Base-by-base conservation (phyloP, 345 rosid genomes). In the Euphorbia peplus region DNA sequence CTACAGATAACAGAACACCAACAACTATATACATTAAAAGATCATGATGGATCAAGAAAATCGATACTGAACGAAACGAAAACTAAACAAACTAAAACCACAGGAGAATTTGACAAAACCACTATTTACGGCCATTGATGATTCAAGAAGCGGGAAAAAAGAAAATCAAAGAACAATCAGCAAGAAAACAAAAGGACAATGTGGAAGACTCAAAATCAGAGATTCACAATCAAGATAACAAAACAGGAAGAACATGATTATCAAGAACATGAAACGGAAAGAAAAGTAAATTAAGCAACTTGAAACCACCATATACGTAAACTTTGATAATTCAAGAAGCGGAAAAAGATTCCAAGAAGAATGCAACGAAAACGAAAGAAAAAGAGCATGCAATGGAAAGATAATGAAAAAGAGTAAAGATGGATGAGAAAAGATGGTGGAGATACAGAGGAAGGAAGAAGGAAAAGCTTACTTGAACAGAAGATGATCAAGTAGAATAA, bases 391-490 rank as follows among this genome's bases (percentile, higher is more conserved):
- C 77, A 75, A 71, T 56, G 12, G 15, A 24, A 14, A 58, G 60
- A 25, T 16, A 37, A 51, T 19, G 0, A 44, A 11, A 44, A 8
- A 13, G 12, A 21, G 28, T 39, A 29, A 4, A 73, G 18, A 42
- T 61, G 37, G 0, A 55, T 19, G 21, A 47, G 61, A 25, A 59
- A 11, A 16, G n/a, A n/a, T n/a, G n/a, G n/a, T n/a, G n/a, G n/a
- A n/a, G n/a, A n/a, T n/a, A n/a, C n/a, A n/a, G n/a, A n/a, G n/a
- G n/a, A n/a, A n/a, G 9, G 61, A 10, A 67, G 60, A 28, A 46
- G 46, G 58, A 64, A 67, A 74, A 26, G 69, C 81, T 78, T 68
- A 76, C 81, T 51, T 50, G 57, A 66, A 29, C 62, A 74, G 65
- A 6, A 52, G 25, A 1, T 30, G 29, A 66, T 37, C 0, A 48